Percentiles rank a stretch among this genome's conserved stretches.
Conservation (phyloP, 2,329 filamentous ascomycete species). For the Xylaria sp. region DNA sequence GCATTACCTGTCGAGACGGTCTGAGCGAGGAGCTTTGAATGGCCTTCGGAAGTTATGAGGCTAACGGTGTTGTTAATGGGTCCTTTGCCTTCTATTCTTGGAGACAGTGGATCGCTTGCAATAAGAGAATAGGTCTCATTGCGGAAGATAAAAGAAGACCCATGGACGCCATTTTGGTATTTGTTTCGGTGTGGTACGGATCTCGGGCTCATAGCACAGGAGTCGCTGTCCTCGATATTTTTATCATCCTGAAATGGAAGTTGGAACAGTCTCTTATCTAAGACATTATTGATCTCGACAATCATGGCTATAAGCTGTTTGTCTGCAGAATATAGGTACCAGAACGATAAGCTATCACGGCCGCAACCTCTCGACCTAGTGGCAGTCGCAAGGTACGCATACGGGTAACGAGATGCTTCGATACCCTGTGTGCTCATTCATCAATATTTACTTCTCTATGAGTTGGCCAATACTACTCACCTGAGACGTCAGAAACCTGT, state of each 20-base stretch:
- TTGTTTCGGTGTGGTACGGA: conserved; percentile 55
- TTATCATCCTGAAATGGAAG: conserved; percentile 59
- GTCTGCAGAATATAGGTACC: conserved; percentile 75
- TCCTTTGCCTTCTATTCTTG: conserved; percentile 51
- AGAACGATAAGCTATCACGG: conserved; percentile 82
- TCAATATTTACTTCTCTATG: background rate
- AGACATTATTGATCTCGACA: conserved; percentile 80
- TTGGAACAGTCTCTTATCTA: conserved; percentile 76
- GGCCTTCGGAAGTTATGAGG: conserved; percentile 66
- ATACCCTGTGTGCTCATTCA: conserved; percentile 58
- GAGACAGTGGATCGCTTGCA: conserved; percentile 59
- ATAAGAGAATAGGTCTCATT: conserved; percentile 64
- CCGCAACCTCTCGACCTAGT: conserved; percentile 74
- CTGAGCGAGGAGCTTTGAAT: conserved; percentile 69
- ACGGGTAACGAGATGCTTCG: conserved; percentile 68
- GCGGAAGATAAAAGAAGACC: conserved; percentile 75
- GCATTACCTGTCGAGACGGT: conserved; percentile 64
- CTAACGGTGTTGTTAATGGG: conserved; percentile 69
- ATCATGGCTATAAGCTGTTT: conserved; percentile 71
- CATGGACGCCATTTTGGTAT: conserved; percentile 79
- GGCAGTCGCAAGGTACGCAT: conserved; percentile 77
- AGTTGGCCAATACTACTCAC: conserved; percentile 51
- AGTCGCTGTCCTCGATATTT: conserved; percentile 11
- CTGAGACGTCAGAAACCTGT: conserved; percentile 66
- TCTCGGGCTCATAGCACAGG: background rate